phyloP scores from a whole-genome alignment of 2,329 filamentous ascomycete genomes.

The Colletotrichum tamarilloi region DNA sequence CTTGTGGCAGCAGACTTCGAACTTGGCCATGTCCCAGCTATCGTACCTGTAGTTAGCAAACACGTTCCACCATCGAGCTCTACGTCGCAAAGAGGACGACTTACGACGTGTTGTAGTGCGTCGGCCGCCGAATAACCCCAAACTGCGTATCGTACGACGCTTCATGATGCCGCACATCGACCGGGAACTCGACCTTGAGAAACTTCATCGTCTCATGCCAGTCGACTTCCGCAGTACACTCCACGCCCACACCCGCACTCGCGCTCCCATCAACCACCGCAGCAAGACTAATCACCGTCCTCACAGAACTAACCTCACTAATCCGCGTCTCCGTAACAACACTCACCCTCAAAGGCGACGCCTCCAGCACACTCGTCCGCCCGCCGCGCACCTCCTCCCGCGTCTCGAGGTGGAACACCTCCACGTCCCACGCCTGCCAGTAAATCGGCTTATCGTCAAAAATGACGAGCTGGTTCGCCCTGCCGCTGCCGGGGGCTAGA shows the following conservation, averaged over 20 bases:
- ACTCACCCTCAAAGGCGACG: slow-evolving; percentile 64
- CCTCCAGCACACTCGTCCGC: slow-evolving; percentile 62
- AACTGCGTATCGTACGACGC: slow-evolving; percentile 77
- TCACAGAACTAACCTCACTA: slow-evolving; percentile 73
- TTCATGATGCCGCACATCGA: slow-evolving; percentile 72
- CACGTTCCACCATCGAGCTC: too few species aligned
- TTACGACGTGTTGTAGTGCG: slow-evolving; percentile 75
- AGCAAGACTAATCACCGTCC: slow-evolving; percentile 70
- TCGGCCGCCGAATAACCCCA: slow-evolving; percentile 72
- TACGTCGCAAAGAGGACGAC: slow-evolving; percentile 41
- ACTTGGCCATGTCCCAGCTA: slow-evolving; percentile 79
- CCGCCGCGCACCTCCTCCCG: slow-evolving; percentile 66
- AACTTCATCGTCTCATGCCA: slow-evolving; percentile 79
- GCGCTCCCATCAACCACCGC: slow-evolving; percentile 49
- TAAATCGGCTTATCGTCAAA: slow-evolving; percentile 78
- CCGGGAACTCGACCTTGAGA: slow-evolving; percentile 77
- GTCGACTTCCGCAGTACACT: slow-evolving; percentile 71
- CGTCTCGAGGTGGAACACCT: slow-evolving; percentile 74
- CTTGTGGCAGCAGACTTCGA: slow-evolving; percentile 81
- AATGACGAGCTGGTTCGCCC: slow-evolving; percentile 73
- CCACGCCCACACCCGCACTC: slow-evolving; percentile 56
- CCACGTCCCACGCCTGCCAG: slow-evolving; percentile 79
- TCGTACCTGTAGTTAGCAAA: background rate
- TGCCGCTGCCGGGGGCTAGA: slow-evolving; percentile 56
- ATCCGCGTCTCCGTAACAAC: slow-evolving; percentile 71